These are phyloP conservation scores for Shiraia sp. DNA, from an alignment of 2,329 filamentous ascomycete species.

Conservation along the genomic window DNA sequence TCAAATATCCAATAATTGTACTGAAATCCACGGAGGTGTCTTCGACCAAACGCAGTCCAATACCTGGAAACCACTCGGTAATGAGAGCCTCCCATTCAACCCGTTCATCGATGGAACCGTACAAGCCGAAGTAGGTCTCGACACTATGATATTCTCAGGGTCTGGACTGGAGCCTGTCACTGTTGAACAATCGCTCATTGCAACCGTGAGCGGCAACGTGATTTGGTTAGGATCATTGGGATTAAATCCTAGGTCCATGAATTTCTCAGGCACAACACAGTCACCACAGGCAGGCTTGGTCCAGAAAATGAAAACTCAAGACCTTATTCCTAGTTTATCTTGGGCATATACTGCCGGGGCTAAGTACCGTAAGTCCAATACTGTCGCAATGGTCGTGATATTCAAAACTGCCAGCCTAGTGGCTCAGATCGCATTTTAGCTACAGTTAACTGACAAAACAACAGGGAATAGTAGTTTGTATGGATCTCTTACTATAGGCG, in stretches of 20 bases:
- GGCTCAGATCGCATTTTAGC: too few relatives aligned
- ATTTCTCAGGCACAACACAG: constrained; percentile 39
- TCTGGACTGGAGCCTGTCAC: constrained; percentile 14
- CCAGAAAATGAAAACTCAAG: constrained; percentile 20
- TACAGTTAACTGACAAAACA: constrained; percentile 9
- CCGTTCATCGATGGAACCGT: constrained; percentile 19
- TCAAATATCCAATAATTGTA: constrained; percentile 30
- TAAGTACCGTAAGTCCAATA: constrained; percentile 16
- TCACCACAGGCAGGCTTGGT: constrained; percentile 34
- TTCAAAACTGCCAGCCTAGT: too few relatives aligned
- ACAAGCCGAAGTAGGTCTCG: constrained; percentile 40
- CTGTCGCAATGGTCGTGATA: too few relatives aligned
- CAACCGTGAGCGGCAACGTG: constrained; percentile 42
- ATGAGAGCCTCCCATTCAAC: constrained; percentile 34
- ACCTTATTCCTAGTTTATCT: constrained; percentile 36
- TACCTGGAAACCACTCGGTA: constrained; percentile 29
- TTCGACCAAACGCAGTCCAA: constrained; percentile 36
- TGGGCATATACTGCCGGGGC: constrained; percentile 47
- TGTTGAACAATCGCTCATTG: constrained; percentile 40
- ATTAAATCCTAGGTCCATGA: constrained; percentile 29
- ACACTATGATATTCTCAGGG: constrained; percentile 34
- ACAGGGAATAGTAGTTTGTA: constrained; percentile 35
- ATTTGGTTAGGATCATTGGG: constrained; percentile 25
- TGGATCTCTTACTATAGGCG: constrained; percentile 45
- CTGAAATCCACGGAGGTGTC: constrained; percentile 30